Percentiles rank a stretch among this genome's conserved stretches.
Conservation (phyloP, 805 yeast genomes). For the Metschnikowia lochheadii region DNA sequence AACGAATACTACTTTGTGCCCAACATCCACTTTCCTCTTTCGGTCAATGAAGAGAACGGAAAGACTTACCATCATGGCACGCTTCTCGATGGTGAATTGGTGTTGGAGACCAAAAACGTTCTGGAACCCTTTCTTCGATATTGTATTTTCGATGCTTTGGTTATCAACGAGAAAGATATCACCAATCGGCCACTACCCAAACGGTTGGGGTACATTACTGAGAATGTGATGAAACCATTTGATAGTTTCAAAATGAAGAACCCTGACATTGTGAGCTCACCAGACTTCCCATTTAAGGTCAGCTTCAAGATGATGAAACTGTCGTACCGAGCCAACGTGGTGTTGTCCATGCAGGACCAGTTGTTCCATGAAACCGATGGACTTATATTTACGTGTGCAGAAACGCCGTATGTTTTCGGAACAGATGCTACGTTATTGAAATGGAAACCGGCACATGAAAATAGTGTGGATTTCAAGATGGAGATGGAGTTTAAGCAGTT, state of each 20-base stretch:
- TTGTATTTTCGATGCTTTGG: constrained; percentile 87
- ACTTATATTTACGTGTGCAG: constrained; percentile 85
- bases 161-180: constrained; percentile 70
- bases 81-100: constrained; percentile 90
- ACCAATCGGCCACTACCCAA: constrained; percentile 70
- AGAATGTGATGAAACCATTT: constrained; percentile 78
- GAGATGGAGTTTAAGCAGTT: constrained; percentile 54
- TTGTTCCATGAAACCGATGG: constrained; percentile 93
- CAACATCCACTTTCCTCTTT: constrained; percentile 75
- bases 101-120: constrained; percentile 63
- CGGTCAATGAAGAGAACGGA: constrained; percentile 41
- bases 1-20: constrained; percentile 82
- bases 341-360: constrained; percentile 64
- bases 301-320: constrained; percentile 85
- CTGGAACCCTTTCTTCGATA: constrained; percentile 54
- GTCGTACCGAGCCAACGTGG: constrained; percentile 71
- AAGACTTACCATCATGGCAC: constrained; percentile 78
- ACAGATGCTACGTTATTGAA: constrained; percentile 83
- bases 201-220: constrained; percentile 82
- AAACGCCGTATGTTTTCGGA: constrained; percentile 81
- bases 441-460: constrained; percentile 97
- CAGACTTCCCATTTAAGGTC: constrained; percentile 75
- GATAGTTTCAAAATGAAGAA: constrained; percentile 59
- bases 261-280: constrained; percentile 66
- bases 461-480: constrained; percentile 84